Percentiles rank a stretch among this genome's conserved stretches.
phyloP scores from a whole-genome alignment of 202 grass and related monocot genomes.

The Sporobolus alterniflorus region DNA sequence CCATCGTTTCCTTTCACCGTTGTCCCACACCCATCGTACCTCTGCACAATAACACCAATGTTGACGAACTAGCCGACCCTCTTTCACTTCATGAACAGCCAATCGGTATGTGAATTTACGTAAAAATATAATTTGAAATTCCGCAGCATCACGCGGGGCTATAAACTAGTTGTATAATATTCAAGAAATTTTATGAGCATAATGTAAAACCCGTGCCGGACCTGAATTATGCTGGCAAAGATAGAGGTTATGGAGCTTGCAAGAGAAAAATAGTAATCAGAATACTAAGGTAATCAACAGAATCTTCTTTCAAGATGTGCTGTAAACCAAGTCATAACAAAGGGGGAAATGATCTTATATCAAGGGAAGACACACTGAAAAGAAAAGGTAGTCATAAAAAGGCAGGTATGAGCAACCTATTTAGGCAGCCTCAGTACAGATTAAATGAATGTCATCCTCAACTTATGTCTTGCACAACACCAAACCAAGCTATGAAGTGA shows the following conservation, averaged over 20 bases:
- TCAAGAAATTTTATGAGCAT: background rate
- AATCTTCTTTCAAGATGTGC: background rate
- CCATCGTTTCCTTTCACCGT: no score
- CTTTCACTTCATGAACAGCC: no score
- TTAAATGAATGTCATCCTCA: background rate
- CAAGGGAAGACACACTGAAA: no score
- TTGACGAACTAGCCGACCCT: no score
- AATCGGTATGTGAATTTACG: no score
- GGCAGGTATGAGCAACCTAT: background rate
- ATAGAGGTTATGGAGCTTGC: background rate
- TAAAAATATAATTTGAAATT: no score
- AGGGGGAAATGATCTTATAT: background rate
- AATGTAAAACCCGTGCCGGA: background rate
- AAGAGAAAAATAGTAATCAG: background rate
- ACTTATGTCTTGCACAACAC: background rate
- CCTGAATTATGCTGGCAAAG: background rate
- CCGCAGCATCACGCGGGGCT: no score
- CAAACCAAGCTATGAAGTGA: background rate
- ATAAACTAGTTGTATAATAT: background rate
- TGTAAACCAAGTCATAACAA: background rate
- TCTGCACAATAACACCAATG: no score
- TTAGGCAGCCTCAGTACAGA: background rate
- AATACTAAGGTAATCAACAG: background rate
- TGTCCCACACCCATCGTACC: no score
- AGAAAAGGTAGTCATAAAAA: no score